These are phyloP conservation scores for Fusarium brachygibbosum DNA, from an alignment of 2,329 filamentous ascomycete genomes.

Conservation along the genomic window DNA sequence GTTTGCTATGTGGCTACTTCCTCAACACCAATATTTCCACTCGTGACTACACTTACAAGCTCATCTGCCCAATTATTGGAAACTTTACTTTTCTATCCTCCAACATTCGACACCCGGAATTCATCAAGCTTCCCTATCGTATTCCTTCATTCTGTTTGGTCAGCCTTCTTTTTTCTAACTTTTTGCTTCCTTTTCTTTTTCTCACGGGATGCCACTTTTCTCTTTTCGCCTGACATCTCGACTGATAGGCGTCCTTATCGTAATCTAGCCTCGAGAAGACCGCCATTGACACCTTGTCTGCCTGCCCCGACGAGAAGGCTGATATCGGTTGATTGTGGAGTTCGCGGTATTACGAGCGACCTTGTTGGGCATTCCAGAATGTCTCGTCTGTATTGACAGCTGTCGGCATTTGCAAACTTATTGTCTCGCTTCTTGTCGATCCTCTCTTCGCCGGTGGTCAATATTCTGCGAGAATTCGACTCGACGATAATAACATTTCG, in stretches of 20 bases:
- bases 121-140: neutral
- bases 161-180: constrained; percentile 3
- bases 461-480: constrained; percentile 3
- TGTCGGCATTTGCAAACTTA: neutral
- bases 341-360: constrained; percentile 17
- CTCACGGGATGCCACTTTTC: constrained; percentile 9
- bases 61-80: neutral
- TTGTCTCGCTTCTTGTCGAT: constrained; percentile 38
- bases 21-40: neutral
- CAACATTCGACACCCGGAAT: neutral
- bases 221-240: constrained; percentile 30
- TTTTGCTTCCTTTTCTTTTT: constrained; percentile 9
- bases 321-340: constrained; percentile 39
- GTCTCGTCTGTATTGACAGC: constrained; percentile 7
- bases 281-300: constrained; percentile 8
- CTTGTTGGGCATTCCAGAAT: constrained; percentile 24
- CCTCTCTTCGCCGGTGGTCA: constrained; percentile 9
- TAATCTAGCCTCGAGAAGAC: constrained; percentile 2
- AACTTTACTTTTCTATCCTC: constrained; percentile 6
- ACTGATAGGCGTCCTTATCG: constrained; percentile 30
- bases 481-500: constrained; percentile 1
- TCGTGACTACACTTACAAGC: neutral
- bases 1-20: constrained; percentile 2
- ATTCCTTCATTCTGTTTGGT: neutral
- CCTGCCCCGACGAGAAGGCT: constrained; percentile 10